phyloP scores from a whole-genome alignment of 2,329 filamentous ascomycete species.

The Cladosporium sp. region DNA sequence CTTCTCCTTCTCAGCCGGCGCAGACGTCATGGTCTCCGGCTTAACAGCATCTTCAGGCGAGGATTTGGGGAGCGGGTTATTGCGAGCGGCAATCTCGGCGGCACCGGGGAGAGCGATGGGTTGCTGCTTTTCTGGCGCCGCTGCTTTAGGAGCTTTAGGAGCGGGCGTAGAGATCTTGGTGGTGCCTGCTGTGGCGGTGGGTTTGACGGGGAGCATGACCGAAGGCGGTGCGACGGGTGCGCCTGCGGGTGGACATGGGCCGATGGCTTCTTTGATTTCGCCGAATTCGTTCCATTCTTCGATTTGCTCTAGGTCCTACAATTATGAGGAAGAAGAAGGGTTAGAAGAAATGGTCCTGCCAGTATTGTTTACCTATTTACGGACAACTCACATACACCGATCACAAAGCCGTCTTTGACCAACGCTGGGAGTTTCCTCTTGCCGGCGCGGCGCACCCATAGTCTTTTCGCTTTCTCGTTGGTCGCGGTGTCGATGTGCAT shows the following conservation, averaged over 20 bases:
- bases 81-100: conserved; percentile 32
- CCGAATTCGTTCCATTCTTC: conserved; percentile 99
- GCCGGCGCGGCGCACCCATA: conserved; percentile 82
- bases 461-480: conserved; percentile 81
- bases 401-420: conserved; percentile 80
- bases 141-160: conserved; percentile 19
- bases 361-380: conserved; percentile 7
- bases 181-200: conserved; percentile 24
- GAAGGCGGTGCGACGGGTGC: conserved; percentile 31
- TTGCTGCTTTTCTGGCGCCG: conserved; percentile 18
- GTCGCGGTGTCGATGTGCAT: conserved; percentile 88
- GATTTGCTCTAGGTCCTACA: conserved; percentile 84
- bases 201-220: conserved; percentile 23
- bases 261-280: conserved; percentile 84
- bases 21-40: conserved; percentile 32
- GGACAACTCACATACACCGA: conserved; percentile 67
- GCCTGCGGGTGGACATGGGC: conserved; percentile 44
- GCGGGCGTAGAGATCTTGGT: conserved; percentile 18
- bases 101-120: conserved; percentile 31
- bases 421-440: conserved; percentile 87
- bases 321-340: background rate
- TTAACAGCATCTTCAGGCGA: conserved; percentile 21
- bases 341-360: background rate
- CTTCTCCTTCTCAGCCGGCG: conserved; percentile 30
- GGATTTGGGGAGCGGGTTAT: conserved; percentile 18